phyloP scores from a whole-genome alignment of 75 land plant genomes.

The Pseudotsuga menziesii region DNA sequence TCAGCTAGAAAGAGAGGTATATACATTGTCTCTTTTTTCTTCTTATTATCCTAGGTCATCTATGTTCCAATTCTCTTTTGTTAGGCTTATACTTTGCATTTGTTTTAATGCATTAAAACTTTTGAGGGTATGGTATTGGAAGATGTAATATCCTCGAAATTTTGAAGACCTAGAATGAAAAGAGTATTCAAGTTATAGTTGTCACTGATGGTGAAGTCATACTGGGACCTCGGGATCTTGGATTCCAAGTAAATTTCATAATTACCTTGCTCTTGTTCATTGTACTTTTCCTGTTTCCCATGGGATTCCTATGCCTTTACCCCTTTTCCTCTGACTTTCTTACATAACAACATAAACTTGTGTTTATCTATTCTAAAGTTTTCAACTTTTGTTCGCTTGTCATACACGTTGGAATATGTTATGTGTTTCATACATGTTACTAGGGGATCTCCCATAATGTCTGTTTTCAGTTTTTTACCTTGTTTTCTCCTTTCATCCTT shows the following conservation, averaged over 20 bases:
- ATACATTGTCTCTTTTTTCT: slow-evolving; percentile 6
- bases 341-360: neutral
- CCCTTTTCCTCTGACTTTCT: neutral
- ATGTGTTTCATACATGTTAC: neutral
- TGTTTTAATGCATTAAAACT: slow-evolving; percentile 2
- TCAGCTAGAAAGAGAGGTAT: slow-evolving; percentile 85
- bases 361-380: too few relatives aligned
- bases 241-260: slow-evolving; percentile 55
- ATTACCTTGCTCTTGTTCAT: neutral
- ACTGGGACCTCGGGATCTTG: slow-evolving; percentile 89
- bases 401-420: neutral
- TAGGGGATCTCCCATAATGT: neutral
- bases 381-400: neutral
- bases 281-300: neutral
- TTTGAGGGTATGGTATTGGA: slow-evolving; percentile 7
- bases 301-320: neutral
- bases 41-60: neutral
- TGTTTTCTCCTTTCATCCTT: neutral
- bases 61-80: neutral
- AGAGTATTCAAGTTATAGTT: slow-evolving; percentile 73
- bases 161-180: slow-evolving; percentile 73
- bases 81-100: neutral
- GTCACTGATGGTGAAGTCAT: slow-evolving; percentile 94
- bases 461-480: neutral
- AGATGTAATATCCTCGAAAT: slow-evolving; percentile 78